Evolutionary conservation across 176 grass and related monocot genomes (phyloP).

Genomic region (Aechmea fasciata): DNA sequence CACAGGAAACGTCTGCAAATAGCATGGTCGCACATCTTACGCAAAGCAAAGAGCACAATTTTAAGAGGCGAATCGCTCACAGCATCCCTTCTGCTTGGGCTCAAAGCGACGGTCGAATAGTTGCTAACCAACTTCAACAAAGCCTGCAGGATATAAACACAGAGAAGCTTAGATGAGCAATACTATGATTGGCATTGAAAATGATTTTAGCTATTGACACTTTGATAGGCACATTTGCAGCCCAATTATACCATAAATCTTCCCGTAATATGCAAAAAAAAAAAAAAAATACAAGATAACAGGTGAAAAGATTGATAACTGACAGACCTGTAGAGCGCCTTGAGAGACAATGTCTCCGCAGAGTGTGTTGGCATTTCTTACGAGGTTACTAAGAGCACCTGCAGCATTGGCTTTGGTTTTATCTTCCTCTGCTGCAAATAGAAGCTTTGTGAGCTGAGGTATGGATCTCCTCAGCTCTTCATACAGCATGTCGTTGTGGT

Average conservation of each 20-base stretch:
- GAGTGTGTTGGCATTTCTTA: conserved; percentile 55
- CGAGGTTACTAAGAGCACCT: conserved; percentile 81
- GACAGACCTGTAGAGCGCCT: conserved; percentile 63
- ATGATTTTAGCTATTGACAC: too few relatives aligned
- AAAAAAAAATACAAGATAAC: too few relatives aligned
- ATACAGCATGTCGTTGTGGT: conserved; percentile 87
- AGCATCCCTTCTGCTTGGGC: conserved; percentile 58
- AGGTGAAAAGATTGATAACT: background rate
- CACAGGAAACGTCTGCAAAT: conserved; percentile 65
- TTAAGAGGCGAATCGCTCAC: conserved; percentile 71
- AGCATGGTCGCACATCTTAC: conserved; percentile 78
- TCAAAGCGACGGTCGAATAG: conserved; percentile 59
- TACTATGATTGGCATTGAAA: background rate
- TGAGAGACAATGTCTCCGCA: conserved; percentile 64
- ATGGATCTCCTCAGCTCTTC: conserved; percentile 64
- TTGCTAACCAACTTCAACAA: conserved; percentile 62
- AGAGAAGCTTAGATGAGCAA: conserved; percentile 2
- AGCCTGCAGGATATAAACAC: conserved; percentile 41
- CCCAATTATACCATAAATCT: conserved; percentile 11
- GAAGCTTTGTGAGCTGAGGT: conserved; percentile 70
- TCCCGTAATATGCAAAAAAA: too few relatives aligned
- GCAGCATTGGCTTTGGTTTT: conserved; percentile 97
- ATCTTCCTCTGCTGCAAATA: conserved; percentile 74
- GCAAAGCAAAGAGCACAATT: conserved; percentile 75
- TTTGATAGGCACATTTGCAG: background rate